phyloP scores from a whole-genome alignment of 768 basidiomycete species.

The Trametes cingulata region DNA sequence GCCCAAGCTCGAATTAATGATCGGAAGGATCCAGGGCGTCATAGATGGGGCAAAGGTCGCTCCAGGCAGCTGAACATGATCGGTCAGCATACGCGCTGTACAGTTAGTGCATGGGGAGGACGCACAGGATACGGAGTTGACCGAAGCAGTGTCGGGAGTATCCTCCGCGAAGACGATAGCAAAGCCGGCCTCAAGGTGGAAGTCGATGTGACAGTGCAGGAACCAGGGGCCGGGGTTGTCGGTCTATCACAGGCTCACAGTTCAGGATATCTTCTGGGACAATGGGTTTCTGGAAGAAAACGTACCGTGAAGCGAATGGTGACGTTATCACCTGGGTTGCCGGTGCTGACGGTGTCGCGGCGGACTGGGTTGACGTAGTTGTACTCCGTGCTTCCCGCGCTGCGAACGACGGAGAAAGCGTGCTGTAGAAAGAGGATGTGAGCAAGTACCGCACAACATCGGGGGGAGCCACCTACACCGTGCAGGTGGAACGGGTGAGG shows the following conservation, averaged over 20 bases:
- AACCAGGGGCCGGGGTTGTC: slow-evolving; percentile 32
- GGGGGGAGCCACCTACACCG: slow-evolving; percentile 33
- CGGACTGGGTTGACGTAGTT: slow-evolving; percentile 41
- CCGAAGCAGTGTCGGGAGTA: slow-evolving; percentile 18
- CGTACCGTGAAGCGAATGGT: slow-evolving; percentile 30
- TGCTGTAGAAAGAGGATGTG: slow-evolving; percentile 30
- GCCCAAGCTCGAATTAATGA: background rate
- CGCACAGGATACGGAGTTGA: slow-evolving; percentile 23
- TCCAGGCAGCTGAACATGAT: slow-evolving; percentile 11
- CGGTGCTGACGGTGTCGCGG: slow-evolving; percentile 35
- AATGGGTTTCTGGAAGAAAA: background rate
- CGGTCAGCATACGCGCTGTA: background rate
- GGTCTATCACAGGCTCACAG: slow-evolving; percentile 11
- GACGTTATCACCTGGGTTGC: slow-evolving; percentile 26
- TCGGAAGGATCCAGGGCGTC: background rate
- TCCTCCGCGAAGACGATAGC: slow-evolving; percentile 45
- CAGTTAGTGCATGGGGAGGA: background rate
- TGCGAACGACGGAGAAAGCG: slow-evolving; percentile 40
- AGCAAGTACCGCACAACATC: background rate
- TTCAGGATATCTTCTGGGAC: too few species aligned
- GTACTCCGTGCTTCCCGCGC: slow-evolving; percentile 30
- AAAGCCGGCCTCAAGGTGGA: slow-evolving; percentile 48
- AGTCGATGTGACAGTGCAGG: slow-evolving; percentile 50
- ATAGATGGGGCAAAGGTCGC: slow-evolving; percentile 19
- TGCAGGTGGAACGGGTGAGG: slow-evolving; percentile 46